Evolutionary conservation across 2,329 filamentous ascomycete genomes (phyloP).

Genomic region (Arthrobotrys musiformis): DNA sequence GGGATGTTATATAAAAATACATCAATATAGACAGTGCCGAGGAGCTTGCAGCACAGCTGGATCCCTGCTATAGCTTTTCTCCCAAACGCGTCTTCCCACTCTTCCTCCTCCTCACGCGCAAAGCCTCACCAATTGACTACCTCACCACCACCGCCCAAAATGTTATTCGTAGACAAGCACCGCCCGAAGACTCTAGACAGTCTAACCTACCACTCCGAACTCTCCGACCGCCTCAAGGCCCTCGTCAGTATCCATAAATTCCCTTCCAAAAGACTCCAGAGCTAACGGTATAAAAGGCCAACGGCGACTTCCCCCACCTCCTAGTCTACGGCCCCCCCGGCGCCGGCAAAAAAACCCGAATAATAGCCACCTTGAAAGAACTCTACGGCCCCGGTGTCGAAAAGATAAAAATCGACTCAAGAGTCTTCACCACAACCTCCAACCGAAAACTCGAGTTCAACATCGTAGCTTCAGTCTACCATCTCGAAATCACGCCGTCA

Average conservation of each 20-base stretch:
- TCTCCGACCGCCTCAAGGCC: conserved; percentile 86
- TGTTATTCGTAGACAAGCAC: conserved; percentile 77
- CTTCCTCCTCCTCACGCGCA: not conserved
- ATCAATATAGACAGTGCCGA: no score
- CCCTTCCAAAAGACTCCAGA: not conserved
- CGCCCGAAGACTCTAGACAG: conserved; percentile 77
- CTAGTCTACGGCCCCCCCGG: conserved; percentile 97
- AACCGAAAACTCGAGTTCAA: conserved; percentile 99
- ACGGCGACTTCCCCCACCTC: conserved; percentile 97
- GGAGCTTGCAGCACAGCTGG: not conserved
- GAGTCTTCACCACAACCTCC: conserved; percentile 92
- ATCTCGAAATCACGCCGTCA: conserved; percentile 96
- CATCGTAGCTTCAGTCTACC: conserved; percentile 95
- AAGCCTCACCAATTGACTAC: conserved; percentile 5
- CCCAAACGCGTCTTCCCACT: conserved; percentile 50
- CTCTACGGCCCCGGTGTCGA: conserved; percentile 97
- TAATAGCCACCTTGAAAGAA: conserved; percentile 93
- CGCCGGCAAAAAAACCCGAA: conserved; percentile 96
- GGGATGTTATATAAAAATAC: no score
- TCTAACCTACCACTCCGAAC: conserved; percentile 79
- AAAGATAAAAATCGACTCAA: conserved; percentile 98
- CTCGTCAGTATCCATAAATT: conserved; percentile 68
- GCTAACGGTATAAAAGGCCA: conserved; percentile 72
- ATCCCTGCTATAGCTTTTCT: not conserved
- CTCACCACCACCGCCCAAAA: conserved; percentile 51